phyloP scores from a whole-genome alignment of 192 early-diverging fungal species.

The Linnemannia hyalina region DNA sequence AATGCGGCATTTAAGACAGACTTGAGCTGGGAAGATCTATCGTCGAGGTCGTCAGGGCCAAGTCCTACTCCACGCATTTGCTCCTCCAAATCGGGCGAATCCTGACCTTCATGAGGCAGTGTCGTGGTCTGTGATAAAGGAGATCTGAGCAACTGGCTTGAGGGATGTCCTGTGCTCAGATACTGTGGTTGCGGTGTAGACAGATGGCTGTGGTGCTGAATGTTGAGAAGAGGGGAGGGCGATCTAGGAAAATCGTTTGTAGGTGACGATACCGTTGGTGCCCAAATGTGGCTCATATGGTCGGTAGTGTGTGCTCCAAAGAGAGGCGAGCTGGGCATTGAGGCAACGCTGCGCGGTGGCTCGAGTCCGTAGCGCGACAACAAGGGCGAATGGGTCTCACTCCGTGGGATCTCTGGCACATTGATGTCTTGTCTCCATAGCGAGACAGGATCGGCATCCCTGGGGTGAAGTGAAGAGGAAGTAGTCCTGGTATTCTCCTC shows the following conservation, averaged over 20 bases:
- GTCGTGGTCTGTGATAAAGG: conserved; percentile 49
- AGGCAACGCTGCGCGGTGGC: conserved; percentile 40
- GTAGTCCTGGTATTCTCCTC: conserved; percentile 26
- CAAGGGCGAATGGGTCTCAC: conserved; percentile 45
- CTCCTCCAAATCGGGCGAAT: conserved; percentile 59
- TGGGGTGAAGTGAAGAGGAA: conserved; percentile 38
- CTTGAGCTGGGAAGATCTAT: conserved; percentile 60
- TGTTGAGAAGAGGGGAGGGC: conserved; percentile 67
- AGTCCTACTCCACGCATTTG: conserved; percentile 35
- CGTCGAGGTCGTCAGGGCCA: conserved; percentile 40
- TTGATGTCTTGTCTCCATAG: conserved; percentile 56
- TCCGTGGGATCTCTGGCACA: conserved; percentile 25
- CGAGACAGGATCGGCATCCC: conserved; percentile 23
- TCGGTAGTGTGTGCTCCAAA: conserved; percentile 49
- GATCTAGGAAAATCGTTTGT: conserved; percentile 69
- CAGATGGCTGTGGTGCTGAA: conserved; percentile 53
- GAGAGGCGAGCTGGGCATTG: conserved; percentile 52
- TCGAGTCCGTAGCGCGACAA: conserved; percentile 36
- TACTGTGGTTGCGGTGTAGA: conserved; percentile 52
- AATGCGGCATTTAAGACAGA: conserved; percentile 73
- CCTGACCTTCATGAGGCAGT: conserved; percentile 40
- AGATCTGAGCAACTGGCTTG: conserved; percentile 48
- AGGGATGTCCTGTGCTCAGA: conserved; percentile 43
- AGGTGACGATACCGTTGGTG: conserved; percentile 40
- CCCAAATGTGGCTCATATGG: conserved; percentile 57